A percentile compares a stretch with the other conserved stretches of the same genome.
Evolutionary conservation across 2,329 filamentous ascomycete species (phyloP).

Genomic region (Fusarium kyushuense): DNA sequence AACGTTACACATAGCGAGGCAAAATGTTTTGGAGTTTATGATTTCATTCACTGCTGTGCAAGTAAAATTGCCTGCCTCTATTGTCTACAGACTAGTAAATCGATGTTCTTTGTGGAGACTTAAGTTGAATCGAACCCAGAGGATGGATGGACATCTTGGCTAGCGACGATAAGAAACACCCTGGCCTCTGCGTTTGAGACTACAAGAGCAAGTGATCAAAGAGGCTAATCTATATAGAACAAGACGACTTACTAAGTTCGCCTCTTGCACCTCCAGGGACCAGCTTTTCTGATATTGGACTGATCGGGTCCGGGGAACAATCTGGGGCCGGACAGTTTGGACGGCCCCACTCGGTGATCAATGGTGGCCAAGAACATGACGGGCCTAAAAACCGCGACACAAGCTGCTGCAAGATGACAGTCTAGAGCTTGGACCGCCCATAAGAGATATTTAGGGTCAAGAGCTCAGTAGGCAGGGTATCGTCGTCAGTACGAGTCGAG

Average conservation of each 20-base stretch:
- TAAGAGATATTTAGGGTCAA: too few relatives aligned
- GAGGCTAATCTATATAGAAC: neutral
- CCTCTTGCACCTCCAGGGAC: neutral
- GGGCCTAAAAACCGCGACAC: too few relatives aligned
- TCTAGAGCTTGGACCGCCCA: too few relatives aligned
- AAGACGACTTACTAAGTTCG: neutral
- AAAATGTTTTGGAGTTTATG: neutral
- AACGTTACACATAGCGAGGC: neutral
- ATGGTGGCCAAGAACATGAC: too few relatives aligned
- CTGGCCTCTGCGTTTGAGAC: too few relatives aligned
- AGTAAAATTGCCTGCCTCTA: neutral
- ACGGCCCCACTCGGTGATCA: slow-evolving; percentile 22
- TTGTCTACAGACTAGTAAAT: neutral
- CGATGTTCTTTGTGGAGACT: slow-evolving; percentile 9
- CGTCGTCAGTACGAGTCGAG: too few relatives aligned
- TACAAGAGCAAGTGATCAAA: neutral
- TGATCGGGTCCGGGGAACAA: neutral
- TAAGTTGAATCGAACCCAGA: neutral
- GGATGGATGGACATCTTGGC: neutral
- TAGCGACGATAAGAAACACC: too few relatives aligned
- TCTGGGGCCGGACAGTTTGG: neutral
- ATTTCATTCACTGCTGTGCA: neutral
- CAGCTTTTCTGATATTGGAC: neutral
- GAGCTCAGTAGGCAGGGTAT: too few relatives aligned
- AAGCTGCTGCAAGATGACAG: too few relatives aligned